phyloP scores from a whole-genome alignment of 108 stramenopile species.

The Aurantiochytrium sp. region DNA sequence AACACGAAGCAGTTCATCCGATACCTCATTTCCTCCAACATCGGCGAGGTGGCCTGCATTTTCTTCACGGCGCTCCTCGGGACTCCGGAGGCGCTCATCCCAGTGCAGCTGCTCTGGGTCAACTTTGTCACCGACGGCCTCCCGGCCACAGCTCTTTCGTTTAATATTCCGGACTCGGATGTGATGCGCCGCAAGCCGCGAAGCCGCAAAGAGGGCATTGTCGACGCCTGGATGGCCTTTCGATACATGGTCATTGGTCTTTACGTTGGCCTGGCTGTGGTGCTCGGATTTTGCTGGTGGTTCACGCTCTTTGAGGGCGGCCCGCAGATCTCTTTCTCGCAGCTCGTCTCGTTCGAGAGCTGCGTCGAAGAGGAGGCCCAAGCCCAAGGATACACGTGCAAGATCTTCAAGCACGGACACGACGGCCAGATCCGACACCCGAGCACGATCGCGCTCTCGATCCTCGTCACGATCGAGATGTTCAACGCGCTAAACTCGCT shows the following conservation, averaged over 20 bases:
- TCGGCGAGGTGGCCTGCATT: slow-evolving; percentile 92
- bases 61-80: slow-evolving; percentile 72
- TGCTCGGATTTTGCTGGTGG: slow-evolving; percentile 83
- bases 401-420: slow-evolving; percentile 51
- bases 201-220: slow-evolving; percentile 81
- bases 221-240: slow-evolving; percentile 88
- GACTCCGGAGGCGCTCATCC: slow-evolving; percentile 90
- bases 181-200: slow-evolving; percentile 82
- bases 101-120: slow-evolving; percentile 96
- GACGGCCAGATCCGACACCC: slow-evolving; percentile 31
- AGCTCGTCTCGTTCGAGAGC: slow-evolving; percentile 49
- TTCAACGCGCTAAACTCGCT: slow-evolving; percentile 90
- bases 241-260: slow-evolving; percentile 86
- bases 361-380: slow-evolving; percentile 49
- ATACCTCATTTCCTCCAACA: slow-evolving; percentile 94
- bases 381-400: slow-evolving; percentile 68
- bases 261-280: slow-evolving; percentile 91
- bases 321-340: slow-evolving; percentile 47
- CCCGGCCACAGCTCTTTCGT: slow-evolving; percentile 93
- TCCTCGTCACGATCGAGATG: slow-evolving; percentile 92
- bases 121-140: slow-evolving; percentile 97
- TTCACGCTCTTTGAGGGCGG: slow-evolving; percentile 68
- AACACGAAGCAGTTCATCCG: slow-evolving; percentile 98
- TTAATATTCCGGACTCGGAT: slow-evolving; percentile 88
- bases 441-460: slow-evolving; percentile 82